Base-by-base conservation (phyloP, 192 early-diverging fungal species). In the Fimicolochytrium jonesii region DNA sequence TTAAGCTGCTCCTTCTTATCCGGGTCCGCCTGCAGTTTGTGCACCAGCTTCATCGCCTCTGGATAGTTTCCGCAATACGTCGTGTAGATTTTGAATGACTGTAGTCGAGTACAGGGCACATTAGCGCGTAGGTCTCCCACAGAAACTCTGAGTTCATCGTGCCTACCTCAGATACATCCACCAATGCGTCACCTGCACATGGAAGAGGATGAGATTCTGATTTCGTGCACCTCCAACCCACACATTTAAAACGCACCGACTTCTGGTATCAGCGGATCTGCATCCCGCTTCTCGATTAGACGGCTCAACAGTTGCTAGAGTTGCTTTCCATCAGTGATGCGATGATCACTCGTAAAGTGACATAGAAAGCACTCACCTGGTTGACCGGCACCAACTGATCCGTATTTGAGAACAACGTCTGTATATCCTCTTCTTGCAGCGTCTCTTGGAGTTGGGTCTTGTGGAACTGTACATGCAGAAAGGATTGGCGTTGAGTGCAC, bases 21-120 rank as follows among this genome's bases (percentile, higher is more conserved):
- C 13, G 69, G 56, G 32, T 60, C 41, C 15, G 58, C 35, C 42
- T 71, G 65, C 15, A 71, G 45, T 30, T 51, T 47, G 34, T 79
- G 51, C 2, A 82, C 66, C 6, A 75, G 57, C 58, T 80, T 77
- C 80, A 79, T 79, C 13, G 80, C 80, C 34, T 56, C 50, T 15
- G 75, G 79, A 42, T 79, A 83, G 51, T 83, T 83, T 54, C 70
- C 64, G 32, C 72, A 76, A 60, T 82, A 82, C 7, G 43, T 52
- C 22, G 66, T 72, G 54, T 82, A 81, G 2, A 70, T 71, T 51
- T 77, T 67, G 15, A 81, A 61, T 9, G 68, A 74, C 56, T 75
- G 56, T 36, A 22, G n/a, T 46, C n/a, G 6, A 20, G 53, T 22
- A 6, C 9, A 20, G 45, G 45, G 6, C 7, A 6, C 7, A 47